Conservation (phyloP, 2,329 filamentous ascomycete species). For the Stromatinia cepivora region DNA sequence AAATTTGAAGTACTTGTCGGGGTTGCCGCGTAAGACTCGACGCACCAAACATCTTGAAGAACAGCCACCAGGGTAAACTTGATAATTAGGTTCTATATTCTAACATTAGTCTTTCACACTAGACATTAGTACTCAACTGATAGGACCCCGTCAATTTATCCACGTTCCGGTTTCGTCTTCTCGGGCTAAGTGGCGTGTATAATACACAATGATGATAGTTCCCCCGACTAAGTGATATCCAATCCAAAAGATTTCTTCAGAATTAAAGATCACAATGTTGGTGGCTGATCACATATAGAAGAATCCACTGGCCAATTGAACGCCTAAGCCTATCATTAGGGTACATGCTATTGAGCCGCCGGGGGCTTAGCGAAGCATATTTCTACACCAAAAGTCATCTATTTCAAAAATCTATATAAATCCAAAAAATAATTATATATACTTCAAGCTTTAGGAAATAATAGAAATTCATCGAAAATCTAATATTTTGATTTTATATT, state of each 20-base stretch:
- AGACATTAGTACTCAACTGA: not conserved
- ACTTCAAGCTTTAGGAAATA: too few species aligned
- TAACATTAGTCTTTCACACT: not conserved
- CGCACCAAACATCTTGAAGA: not conserved
- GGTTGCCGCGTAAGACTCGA: not conserved
- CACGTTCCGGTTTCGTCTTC: not conserved
- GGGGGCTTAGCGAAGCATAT: too few species aligned
- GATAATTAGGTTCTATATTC: not conserved
- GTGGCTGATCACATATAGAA: not conserved
- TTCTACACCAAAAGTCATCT: too few species aligned
- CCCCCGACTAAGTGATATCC: not conserved
- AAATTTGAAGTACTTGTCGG: not conserved
- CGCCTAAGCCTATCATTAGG: too few species aligned
- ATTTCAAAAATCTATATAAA: too few species aligned
- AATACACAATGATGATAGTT: not conserved
- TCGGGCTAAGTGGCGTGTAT: too few species aligned
- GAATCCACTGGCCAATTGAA: too few species aligned
- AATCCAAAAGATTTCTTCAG: too few species aligned
- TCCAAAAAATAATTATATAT: too few species aligned
- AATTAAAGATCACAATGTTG: not conserved
- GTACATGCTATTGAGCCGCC: too few species aligned
- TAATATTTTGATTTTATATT: too few species aligned
- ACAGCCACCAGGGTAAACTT: not conserved
- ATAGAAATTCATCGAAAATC: too few species aligned
- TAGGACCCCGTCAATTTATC: not conserved